Evolutionary conservation across 2,329 filamentous ascomycete genomes (phyloP), one percentile per base, ranked within the genome.

Genomic region (Microsporum ferrugineum): DNA sequence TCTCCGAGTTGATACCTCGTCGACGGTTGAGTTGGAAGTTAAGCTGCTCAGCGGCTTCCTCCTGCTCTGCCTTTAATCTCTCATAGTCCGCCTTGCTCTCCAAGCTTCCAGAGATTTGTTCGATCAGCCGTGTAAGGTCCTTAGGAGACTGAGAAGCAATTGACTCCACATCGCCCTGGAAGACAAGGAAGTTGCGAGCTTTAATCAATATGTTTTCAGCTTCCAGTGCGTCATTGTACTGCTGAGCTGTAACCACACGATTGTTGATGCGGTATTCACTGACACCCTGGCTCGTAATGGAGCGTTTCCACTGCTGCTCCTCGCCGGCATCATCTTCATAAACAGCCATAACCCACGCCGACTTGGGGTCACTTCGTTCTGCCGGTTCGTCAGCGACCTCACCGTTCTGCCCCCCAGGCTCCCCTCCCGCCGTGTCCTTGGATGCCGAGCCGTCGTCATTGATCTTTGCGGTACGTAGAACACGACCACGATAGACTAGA

Each of bases 201-300:
- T 96, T 97, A 79, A 99, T 97, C 63, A 99, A 78, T 66, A 99
- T 99, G 69, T 96, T 96, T 73, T 99, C 92, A 23, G 85, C 80
- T 73, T 99, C 94, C 12, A 99, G 81, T 2, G 89, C 86, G 62
- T 92, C 88, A 72, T 97, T 97, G 79, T 99, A 99, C 71, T 94
- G 87, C 69, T 89, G 88, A 1, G 91, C 91, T 2, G 86, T 89
- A 56, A 99, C 94, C 41, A 88, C 79, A 58, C 88, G 87, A 67
- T 95, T 91, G 76, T 99, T 97, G 80, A 99, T 96, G 63, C 92
- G 87, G 74, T 97, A 99, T 75, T 97, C 92, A 78, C 91, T 96
- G 33, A 86, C 85, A 55, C 94, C 94, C 64, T 86, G 82, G 67
- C 82, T 89, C 2, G 91, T 97, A 73, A 99, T 99, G 66, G 86